Evolutionary conservation across 768 basidiomycete species (phyloP), one percentile per base, ranked within the genome.

Genomic region (Boletus pseudopeckii): DNA sequence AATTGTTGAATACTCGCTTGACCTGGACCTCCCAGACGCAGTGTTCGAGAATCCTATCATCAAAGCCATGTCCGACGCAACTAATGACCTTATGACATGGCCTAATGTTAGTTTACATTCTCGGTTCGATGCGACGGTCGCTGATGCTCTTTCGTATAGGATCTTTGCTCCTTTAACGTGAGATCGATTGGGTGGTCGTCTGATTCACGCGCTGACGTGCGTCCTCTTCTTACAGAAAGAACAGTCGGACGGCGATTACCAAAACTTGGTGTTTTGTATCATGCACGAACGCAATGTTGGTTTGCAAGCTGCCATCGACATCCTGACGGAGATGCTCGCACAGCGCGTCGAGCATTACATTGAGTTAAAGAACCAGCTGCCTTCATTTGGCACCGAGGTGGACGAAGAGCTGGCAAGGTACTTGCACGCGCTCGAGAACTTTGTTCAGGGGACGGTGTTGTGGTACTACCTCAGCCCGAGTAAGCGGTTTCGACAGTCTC

Each of bases 381-480:
- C 73, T 2, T 72, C 72, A 3, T 74, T 74, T 40, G 72, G 72
- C 1, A 37, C 60, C 13, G 66, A 71, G 0, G 71, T 69, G 24
- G 73, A 74, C 48, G 54, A 52, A n/a, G 72, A 73, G 20, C 59
- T 74, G 18, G 63, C 51, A 10, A 58, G 62, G n/a, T 74, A 74
- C 54, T 47, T 70, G 54, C 52, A 58, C 36, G 73, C 73, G 5
- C 54, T 74, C 14, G 72, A 74, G 50, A 72, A 73, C 54, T 74
- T 74, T 41, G 67, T 69, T 1, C 72, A 74, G 46, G 72, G 72
- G 17, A 74, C 72, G 10, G 71, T 74, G 15, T 36, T 74, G 49
- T 74, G 72, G 72, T 74, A 74, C 54, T 74, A 74, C 41, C 64
- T 73, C 15, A 73, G 72, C 53, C 73, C 73, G 30, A 68, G 72